These are phyloP conservation scores for Trichoderma lentiforme DNA, from an alignment of 2,329 filamentous ascomycete species.

Conservation along the genomic window DNA sequence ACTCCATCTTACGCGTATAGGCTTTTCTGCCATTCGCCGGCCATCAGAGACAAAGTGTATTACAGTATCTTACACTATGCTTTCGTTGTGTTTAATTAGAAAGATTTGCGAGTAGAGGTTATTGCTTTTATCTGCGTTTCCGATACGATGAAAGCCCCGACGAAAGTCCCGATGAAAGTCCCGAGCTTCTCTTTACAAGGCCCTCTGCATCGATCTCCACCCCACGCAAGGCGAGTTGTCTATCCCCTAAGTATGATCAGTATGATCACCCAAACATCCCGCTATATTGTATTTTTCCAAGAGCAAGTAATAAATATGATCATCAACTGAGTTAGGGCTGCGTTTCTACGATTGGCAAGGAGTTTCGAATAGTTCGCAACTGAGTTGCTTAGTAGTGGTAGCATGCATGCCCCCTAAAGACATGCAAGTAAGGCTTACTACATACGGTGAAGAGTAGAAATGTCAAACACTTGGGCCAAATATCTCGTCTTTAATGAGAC, in stretches of 20 bases:
- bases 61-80: background rate
- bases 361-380: background rate
- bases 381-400: background rate
- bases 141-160: background rate
- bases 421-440: background rate
- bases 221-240: background rate
- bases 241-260: background rate
- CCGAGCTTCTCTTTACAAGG: background rate
- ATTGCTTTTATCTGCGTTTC: background rate
- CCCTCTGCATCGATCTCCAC: background rate
- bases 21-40: background rate
- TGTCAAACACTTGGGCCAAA: background rate
- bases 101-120: background rate
- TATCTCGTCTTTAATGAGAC: background rate
- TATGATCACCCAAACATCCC: background rate
- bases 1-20: background rate
- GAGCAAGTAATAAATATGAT: background rate
- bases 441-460: background rate
- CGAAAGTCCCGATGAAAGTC: background rate
- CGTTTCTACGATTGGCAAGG: background rate
- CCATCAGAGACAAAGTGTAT: background rate
- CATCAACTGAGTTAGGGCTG: background rate
- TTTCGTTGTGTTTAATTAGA: background rate
- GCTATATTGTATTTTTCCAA: background rate
- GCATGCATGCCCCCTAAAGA: background rate